Evolutionary conservation across 306 rosid genomes (phyloP), one percentile per base, ranked within the genome.

Genomic region (Gastrolobium bilobum): DNA sequence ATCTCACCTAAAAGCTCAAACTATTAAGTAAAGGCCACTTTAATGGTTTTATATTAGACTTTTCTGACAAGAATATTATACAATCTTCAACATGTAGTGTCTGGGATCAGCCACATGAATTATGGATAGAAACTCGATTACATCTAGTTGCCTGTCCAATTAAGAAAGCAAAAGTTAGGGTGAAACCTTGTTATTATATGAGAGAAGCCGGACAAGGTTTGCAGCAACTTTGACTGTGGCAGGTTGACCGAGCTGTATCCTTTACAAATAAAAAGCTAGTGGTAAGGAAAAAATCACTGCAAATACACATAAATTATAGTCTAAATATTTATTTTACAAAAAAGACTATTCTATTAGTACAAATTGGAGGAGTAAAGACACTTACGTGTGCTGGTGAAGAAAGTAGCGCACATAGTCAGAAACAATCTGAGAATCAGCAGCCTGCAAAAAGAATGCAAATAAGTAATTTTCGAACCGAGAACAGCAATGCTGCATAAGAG

Each of bases 211-310:
- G 66, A 91, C 88, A 44, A 96, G 98, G 82, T 96, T 96, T 11
- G 99, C 99, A 54, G 94, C 92, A 79, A 91, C 94, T 71, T 96
- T 93, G 37, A 96, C 99, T 4, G 99, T 96, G 7, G 99, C 94
- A 78, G 98, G 98, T 81, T 90, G 98, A 67, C 98, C 98, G 34
- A 89, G 93, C 89, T 96, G 99, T 77, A 96, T 91, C 66, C 99
- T 95, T 86, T 10, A 52, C 77, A 86, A 11, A 72, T 13, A 39
- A 15, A 79, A 73, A 81, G 71, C 65, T 43, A 46, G 7, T 37
- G 6, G 68, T 69, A 3, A 75, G 58, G 54, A n/a, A 2, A 48
- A 54, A 38, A 77, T 15, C 75, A 47, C 44, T 50, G n/a, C 57
- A 60, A 34, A 57, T 48, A 35, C 20, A n/a, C 61, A 52, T 42